Conservation (phyloP, 495 filamentous ascomycete species). For the Penicillium herquei region DNA sequence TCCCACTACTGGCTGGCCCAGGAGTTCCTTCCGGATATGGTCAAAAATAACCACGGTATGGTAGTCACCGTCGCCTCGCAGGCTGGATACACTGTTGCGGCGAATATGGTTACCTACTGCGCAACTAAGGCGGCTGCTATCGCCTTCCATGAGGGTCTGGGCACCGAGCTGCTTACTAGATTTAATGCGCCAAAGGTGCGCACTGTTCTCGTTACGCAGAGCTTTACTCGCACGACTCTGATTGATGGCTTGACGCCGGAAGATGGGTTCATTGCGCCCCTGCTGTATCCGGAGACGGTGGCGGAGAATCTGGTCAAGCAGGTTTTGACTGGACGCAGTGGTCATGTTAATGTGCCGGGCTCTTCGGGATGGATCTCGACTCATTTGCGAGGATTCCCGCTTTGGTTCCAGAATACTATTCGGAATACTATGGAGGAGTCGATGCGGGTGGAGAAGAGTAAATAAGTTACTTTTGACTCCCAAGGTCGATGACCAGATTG, state of each 20-base stretch:
- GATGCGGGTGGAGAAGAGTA: slow-evolving; percentile 19
- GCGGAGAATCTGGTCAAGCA: slow-evolving; percentile 61
- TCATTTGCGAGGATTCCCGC: slow-evolving; percentile 35
- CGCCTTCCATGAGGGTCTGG: slow-evolving; percentile 68
- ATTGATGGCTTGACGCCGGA: slow-evolving; percentile 58
- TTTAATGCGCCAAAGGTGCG: slow-evolving; percentile 66
- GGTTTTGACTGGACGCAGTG: slow-evolving; percentile 56
- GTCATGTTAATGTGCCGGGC: slow-evolving; percentile 55
- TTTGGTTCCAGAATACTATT: slow-evolving; percentile 42
- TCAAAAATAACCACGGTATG: slow-evolving; percentile 66
- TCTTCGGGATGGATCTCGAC: slow-evolving; percentile 30
- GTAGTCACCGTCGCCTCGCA: slow-evolving; percentile 69
- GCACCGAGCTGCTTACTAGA: slow-evolving; percentile 56
- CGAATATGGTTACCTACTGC: slow-evolving; percentile 68
- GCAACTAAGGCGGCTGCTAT: slow-evolving; percentile 66
- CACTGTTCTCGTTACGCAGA: slow-evolving; percentile 64
- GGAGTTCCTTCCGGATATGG: slow-evolving; percentile 68
- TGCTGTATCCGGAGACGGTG: slow-evolving; percentile 60
- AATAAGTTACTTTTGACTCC: slow-evolving; percentile 4
- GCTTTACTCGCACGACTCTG: slow-evolving; percentile 60
- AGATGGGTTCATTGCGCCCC: slow-evolving; percentile 53
- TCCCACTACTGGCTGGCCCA: slow-evolving; percentile 63
- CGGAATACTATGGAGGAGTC: slow-evolving; percentile 31
- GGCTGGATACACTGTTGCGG: slow-evolving; percentile 57
- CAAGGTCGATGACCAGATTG: too few species aligned